A percentile compares a stretch with the other conserved stretches of the same genome.
These are phyloP conservation scores for Scedosporium aurantiacum DNA, from an alignment of 2,329 filamentous ascomycete species.

Conservation along the genomic window DNA sequence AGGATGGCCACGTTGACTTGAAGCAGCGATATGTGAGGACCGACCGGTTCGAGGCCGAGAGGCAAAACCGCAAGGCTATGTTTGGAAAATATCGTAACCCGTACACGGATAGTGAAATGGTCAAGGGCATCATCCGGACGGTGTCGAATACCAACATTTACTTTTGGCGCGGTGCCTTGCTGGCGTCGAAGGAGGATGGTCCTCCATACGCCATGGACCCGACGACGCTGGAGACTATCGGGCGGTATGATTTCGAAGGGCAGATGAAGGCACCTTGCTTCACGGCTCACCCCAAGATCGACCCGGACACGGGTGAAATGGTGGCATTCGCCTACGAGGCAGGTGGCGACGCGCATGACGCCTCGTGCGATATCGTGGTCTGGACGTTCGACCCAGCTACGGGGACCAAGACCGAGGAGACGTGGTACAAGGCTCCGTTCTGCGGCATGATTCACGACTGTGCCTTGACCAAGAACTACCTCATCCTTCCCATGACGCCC, in stretches of 20 bases:
- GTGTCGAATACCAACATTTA: constrained; percentile 50
- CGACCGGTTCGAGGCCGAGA: constrained; percentile 25
- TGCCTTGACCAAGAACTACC: constrained; percentile 34
- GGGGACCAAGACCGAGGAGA: constrained; percentile 33
- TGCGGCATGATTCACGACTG: constrained; percentile 42
- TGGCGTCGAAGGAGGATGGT: constrained; percentile 44
- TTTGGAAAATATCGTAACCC: constrained; percentile 37
- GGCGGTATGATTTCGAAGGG: constrained; percentile 39
- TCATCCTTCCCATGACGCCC: constrained; percentile 36
- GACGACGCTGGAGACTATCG: constrained; percentile 34
- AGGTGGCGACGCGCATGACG: constrained; percentile 30
- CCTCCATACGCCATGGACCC: constrained; percentile 42
- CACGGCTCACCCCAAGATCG: constrained; percentile 41
- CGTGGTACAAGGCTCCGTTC: constrained; percentile 37
- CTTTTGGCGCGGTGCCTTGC: constrained; percentile 42
- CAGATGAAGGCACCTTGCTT: constrained; percentile 36
- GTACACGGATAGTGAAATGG: constrained; percentile 43
- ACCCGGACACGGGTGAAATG: constrained; percentile 40
- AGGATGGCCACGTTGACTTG: constrained; percentile 19
- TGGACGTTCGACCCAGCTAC: constrained; percentile 29
- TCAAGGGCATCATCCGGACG: constrained; percentile 42
- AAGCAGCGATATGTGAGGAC: constrained; percentile 26
- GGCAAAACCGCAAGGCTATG: constrained; percentile 20
- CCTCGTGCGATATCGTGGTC: constrained; percentile 29
- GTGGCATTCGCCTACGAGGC: constrained; percentile 40